Evolutionary conservation across 805 yeast species (phyloP).

Genomic region (Kodamaea restingae): DNA sequence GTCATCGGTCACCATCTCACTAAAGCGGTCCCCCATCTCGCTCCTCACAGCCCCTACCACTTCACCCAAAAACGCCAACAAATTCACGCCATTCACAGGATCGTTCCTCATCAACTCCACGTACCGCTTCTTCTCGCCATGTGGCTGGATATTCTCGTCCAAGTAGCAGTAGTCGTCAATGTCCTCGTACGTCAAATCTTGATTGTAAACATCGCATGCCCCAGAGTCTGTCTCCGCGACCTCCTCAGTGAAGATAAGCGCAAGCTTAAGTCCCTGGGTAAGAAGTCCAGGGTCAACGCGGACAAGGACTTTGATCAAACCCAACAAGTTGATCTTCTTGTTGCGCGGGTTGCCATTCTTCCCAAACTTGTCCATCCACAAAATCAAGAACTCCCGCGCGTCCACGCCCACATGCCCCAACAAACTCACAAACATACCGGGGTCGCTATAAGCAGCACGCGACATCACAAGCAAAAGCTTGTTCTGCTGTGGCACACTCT

Average conservation of each 20-base stretch:
- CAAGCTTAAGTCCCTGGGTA: slow-evolving; percentile 27
- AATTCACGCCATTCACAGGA: slow-evolving; percentile 40
- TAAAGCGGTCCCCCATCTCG: too few species aligned
- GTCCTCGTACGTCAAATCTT: slow-evolving; percentile 37
- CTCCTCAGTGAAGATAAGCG: slow-evolving; percentile 62
- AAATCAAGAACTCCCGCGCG: slow-evolving; percentile 19
- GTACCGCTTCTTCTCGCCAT: slow-evolving; percentile 41
- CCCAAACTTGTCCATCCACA: slow-evolving; percentile 40
- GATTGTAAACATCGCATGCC: slow-evolving; percentile 32
- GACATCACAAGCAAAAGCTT: slow-evolving; percentile 36
- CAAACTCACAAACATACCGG: slow-evolving; percentile 32
- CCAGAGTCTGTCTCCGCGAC: slow-evolving; percentile 51
- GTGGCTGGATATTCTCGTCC: slow-evolving; percentile 39
- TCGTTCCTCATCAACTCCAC: slow-evolving; percentile 29
- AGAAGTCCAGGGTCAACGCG: slow-evolving; percentile 20
- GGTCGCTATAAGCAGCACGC: slow-evolving; percentile 32
- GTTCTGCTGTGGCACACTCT: slow-evolving; percentile 38
- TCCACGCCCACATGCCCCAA: slow-evolving; percentile 28
- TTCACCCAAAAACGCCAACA: slow-evolving; percentile 1
- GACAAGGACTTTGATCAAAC: slow-evolving; percentile 49
- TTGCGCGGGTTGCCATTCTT: slow-evolving; percentile 71
- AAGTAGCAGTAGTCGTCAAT: slow-evolving; percentile 39
- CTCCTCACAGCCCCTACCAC: too few species aligned
- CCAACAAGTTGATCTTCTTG: slow-evolving; percentile 65
- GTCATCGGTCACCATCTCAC: slow-evolving; percentile 1